Conservation (phyloP, 768 basidiomycete species). For the Podaxis mareebaensis region DNA sequence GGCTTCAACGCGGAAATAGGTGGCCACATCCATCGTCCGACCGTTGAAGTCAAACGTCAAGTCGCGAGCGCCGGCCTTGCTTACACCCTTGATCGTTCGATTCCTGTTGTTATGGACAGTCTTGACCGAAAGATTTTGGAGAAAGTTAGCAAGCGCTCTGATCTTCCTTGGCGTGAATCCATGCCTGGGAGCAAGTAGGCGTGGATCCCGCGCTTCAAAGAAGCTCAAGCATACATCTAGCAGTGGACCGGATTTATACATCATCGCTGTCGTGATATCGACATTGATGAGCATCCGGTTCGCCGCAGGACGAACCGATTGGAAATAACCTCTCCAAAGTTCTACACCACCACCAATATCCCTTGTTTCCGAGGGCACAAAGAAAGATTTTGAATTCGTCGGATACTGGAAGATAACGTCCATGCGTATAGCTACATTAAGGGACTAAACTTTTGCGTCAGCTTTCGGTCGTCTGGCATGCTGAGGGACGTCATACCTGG, state of each 20-base stretch:
- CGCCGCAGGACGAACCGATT: slow-evolving; percentile 71
- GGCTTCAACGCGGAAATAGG: slow-evolving; percentile 55
- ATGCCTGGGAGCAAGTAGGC: slow-evolving; percentile 32
- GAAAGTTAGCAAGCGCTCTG: slow-evolving; percentile 41
- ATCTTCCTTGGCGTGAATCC: slow-evolving; percentile 58
- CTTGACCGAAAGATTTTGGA: slow-evolving; percentile 34
- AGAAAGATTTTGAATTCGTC: slow-evolving; percentile 78
- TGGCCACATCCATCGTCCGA: slow-evolving; percentile 53
- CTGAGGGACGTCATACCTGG: slow-evolving; percentile 41
- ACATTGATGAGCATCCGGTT: slow-evolving; percentile 74
- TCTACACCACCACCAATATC: slow-evolving; percentile 64
- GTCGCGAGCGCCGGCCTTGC: slow-evolving; percentile 49
- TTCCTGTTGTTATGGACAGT: slow-evolving; percentile 36
- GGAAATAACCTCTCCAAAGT: slow-evolving; percentile 83
- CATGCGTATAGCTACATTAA: slow-evolving; percentile 84
- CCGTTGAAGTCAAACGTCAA: slow-evolving; percentile 62
- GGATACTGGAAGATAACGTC: slow-evolving; percentile 70
- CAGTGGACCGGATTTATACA: slow-evolving; percentile 69
- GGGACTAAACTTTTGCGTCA: slow-evolving; percentile 43
- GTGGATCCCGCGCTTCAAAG: slow-evolving; percentile 33
- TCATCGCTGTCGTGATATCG: slow-evolving; percentile 78
- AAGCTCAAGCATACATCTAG: slow-evolving; percentile 60
- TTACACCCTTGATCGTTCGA: slow-evolving; percentile 63
- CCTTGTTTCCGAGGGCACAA: slow-evolving; percentile 57
- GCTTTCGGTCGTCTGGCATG: background rate